Conservation (phyloP, 2,329 filamentous ascomycete species). For the Fusarium luffae region DNA sequence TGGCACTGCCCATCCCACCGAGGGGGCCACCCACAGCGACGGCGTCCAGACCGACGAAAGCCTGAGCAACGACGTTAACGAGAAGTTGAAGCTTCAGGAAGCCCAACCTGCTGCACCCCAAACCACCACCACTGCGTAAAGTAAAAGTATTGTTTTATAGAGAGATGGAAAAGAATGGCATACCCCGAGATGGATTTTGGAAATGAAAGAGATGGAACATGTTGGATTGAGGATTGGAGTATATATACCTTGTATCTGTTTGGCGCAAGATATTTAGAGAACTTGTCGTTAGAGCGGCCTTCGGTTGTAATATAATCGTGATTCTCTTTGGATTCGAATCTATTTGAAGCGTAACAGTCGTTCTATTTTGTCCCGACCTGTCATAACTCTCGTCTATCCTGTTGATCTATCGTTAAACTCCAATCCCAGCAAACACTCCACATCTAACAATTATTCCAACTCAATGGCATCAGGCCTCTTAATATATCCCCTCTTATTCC, state of each 20-base stretch:
- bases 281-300: conserved; percentile 4
- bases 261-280: conserved; percentile 22
- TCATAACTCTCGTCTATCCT: background rate
- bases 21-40: conserved; percentile 47
- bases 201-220: conserved; percentile 1
- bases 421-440: background rate
- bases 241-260: conserved; percentile 19
- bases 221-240: background rate
- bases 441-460: conserved; percentile 5
- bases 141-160: conserved; percentile 21
- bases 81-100: conserved; percentile 49
- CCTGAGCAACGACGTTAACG: conserved; percentile 46
- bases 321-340: background rate
- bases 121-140: conserved; percentile 26
- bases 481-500: conserved; percentile 70
- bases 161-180: conserved; percentile 16
- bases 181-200: conserved; percentile 19
- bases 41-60: conserved; percentile 46
- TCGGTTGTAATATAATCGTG: conserved; percentile 17
- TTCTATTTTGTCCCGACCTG: background rate
- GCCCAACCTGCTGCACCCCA: conserved; percentile 29
- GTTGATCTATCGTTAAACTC: background rate
- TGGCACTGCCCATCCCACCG: conserved; percentile 12
- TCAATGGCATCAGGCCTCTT: conserved; percentile 24
- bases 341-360: background rate